These are phyloP conservation scores for Dactylellina leptospora DNA, from an alignment of 2,329 filamentous ascomycete species.

Conservation along the genomic window DNA sequence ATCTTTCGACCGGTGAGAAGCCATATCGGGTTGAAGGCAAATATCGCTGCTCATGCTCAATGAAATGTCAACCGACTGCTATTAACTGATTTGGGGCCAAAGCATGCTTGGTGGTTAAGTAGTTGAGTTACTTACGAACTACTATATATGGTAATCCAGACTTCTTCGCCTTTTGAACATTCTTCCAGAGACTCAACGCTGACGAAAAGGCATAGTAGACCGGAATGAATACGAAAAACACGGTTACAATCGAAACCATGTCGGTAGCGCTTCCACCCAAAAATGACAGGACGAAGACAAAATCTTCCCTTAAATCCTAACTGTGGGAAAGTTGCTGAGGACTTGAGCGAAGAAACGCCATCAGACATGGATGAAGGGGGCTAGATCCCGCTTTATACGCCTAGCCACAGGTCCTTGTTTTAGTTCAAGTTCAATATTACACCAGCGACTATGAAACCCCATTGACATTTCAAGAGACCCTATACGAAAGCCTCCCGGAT, in stretches of 20 bases:
- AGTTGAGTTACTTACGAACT: constrained; percentile 54
- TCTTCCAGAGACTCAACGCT: constrained; percentile 54
- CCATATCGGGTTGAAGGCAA: constrained; percentile 39
- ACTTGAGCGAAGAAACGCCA: too few relatives aligned
- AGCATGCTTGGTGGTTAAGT: not conserved
- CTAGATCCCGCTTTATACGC: constrained; percentile 12
- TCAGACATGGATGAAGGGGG: too few relatives aligned
- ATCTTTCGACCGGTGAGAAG: constrained; percentile 50
- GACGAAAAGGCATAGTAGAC: constrained; percentile 53
- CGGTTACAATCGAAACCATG: constrained; percentile 31
- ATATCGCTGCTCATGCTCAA: constrained; percentile 11
- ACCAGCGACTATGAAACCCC: not conserved
- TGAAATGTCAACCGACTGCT: too few relatives aligned
- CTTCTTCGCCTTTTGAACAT: constrained; percentile 55
- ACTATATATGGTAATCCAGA: constrained; percentile 56
- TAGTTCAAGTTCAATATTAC: constrained; percentile 10
- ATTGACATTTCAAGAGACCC: constrained; percentile 5
- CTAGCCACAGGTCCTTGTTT: not conserved
- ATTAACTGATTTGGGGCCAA: not conserved
- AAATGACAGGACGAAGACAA: too few relatives aligned
- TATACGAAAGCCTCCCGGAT: constrained; percentile 12
- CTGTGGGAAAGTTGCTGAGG: too few relatives aligned
- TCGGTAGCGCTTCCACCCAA: not conserved
- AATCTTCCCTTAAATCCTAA: too few relatives aligned
- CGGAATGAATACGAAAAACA: constrained; percentile 30